Evolutionary conservation across 306 rosid genomes (phyloP), one percentile per base, ranked within the genome.

Genomic region (Castanea mollissima): DNA sequence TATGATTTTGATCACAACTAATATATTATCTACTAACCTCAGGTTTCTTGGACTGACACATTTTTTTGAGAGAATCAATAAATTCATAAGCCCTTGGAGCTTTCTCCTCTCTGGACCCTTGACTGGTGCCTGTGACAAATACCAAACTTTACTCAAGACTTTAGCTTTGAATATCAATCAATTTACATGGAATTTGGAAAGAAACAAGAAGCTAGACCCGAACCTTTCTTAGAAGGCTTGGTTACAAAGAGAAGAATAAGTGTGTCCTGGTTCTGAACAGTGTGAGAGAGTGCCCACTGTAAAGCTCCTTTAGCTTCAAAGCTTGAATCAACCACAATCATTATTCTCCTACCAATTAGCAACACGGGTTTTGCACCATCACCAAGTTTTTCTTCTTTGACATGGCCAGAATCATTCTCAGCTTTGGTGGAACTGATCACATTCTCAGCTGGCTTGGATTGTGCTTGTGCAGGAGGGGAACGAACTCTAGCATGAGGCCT

Each of bases 301-400:
- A 95, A 80, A 64, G 97, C 98, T 62, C 87, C 86, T 13, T 93
- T 92, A 18, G 98, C 96, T 86, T 90, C 98, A 74, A 89, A 57
- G 82, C 94, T 93, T 12, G 99, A 95, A 85, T 95, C 99, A 82
- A 90, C 90, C 71, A 95, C 99, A 81, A 93, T 86, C 99, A 92
- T 89, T 78, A 95, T 88, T 80, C 88, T 95, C 87, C 98, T 82
- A 21, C 90, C 89, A 63, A 73, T 71, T 13, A 82, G 82, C 21
- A 73, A 67, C 52, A 85, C 88, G 1, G 76, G 75, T 83, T 93
- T 88, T 6, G 31, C 80, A 32, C 55, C 96, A 38, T 60, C 85
- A 10, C 76, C 87, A 1, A 74, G 32, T 80, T 83, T 83, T 72
- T 67, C 82, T 62, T 80, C 89, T 19, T 73, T 78, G 41, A 6